phyloP scores from a whole-genome alignment of 306 rosid genomes.

The Cucurbita pepo region DNA sequence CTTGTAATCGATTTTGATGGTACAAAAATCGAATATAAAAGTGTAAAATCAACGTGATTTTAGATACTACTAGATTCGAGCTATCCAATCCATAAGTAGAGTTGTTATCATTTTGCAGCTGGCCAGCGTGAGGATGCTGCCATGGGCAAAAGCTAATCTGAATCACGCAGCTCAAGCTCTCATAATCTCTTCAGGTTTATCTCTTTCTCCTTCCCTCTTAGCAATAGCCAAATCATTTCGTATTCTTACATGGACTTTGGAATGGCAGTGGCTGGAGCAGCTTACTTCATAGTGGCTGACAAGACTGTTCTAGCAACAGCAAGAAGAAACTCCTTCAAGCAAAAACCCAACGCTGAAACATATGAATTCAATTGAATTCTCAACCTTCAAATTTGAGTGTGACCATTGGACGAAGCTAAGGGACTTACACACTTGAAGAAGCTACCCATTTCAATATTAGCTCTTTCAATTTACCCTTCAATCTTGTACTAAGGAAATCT shows the following conservation, averaged over 20 bases:
- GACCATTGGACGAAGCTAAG: neutral
- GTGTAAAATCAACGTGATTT: neutral
- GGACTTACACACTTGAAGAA: neutral
- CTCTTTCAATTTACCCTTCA: neutral
- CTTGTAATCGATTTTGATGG: no score
- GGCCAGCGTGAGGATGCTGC: conserved; percentile 88
- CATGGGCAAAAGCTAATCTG: conserved; percentile 93
- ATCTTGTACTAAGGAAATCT: neutral
- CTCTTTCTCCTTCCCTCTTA: neutral
- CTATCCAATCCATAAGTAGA: neutral
- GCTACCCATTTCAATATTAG: neutral
- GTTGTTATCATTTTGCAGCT: conserved; percentile 22
- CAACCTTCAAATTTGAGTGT: neutral
- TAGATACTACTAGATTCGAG: no score
- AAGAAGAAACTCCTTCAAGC: conserved; percentile 75
- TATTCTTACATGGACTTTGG: no score
- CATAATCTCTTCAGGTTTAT: conserved; percentile 72
- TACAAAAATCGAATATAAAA: no score
- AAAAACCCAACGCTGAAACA: conserved; percentile 21
- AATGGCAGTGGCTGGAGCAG: conserved; percentile 82
- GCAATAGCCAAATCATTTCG: neutral
- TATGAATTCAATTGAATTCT: conserved; percentile 7
- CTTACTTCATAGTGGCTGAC: conserved; percentile 96
- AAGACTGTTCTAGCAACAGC: conserved; percentile 91
- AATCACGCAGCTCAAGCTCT: conserved; percentile 97